Base-by-base conservation (phyloP, 2,329 filamentous ascomycete genomes). In the Aspergillus spinulosporus region DNA sequence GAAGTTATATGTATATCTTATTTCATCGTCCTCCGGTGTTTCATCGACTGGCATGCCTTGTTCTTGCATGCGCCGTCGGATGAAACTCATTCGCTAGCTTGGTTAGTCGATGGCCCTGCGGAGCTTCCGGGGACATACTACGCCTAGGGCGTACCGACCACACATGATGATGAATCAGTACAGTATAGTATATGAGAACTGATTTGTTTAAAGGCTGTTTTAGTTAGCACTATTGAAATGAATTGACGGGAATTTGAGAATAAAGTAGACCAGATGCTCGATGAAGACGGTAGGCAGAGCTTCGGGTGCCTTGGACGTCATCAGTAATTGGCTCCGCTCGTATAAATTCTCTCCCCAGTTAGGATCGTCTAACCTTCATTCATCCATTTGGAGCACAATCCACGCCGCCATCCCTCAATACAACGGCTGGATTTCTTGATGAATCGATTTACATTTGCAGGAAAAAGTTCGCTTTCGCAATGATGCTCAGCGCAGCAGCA, bases 1-100 rank as follows among this genome's bases (percentile, higher is more conserved):
- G 69, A 99, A 95, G 72, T 97, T 97, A 77, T 95, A 96, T 36
- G 84, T 91, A 68, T 90, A 88, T 37, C 89, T 84, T 36, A 85
- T 76, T 47, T 78, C 83, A 15, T 90, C 84, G 64, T 96, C 90
- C 3, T 83, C 82, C 0, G 90, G 89, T 0, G 83, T 84, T 55
- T 91, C 84, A 56, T 87, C 81, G 2, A 90, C 85, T 2, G 81
- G 83, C 84, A 96, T 89, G 59, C 87, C 80, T 64, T 91, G 83
- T 36, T 91, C 81, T 66, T 89, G 82, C 5, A 97, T 79, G 70
- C 88, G 86, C 54, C 81, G 83, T 51, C 88, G 87, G 56, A 96
- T 82, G 69, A 91, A 88, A 26, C 86, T 88, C 36, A 90, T 87
- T 60, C 90, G 84, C 90, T 95, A 65, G n/a, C 15, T 14, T 4